These are phyloP conservation scores for Lachnellula subtilissima DNA, from an alignment of 2,329 filamentous ascomycete species.

Conservation along the genomic window DNA sequence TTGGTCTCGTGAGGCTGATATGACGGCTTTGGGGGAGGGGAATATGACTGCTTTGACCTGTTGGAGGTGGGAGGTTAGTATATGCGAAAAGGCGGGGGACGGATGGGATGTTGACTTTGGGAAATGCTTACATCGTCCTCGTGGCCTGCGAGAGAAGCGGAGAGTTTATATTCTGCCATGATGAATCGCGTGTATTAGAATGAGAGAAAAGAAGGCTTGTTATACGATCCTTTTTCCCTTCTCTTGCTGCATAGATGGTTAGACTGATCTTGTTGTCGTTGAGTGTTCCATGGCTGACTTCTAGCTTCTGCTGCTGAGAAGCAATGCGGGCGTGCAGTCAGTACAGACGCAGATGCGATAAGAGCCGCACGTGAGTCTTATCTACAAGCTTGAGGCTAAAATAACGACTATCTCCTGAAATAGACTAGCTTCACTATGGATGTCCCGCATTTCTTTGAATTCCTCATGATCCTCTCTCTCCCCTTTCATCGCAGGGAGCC, in stretches of 20 bases:
- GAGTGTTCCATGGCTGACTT: conserved; percentile 15
- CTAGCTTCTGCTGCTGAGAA: conserved; percentile 10
- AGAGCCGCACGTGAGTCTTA: conserved; percentile 12
- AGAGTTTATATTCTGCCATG: conserved; percentile 88
- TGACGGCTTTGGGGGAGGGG: conserved; percentile 63
- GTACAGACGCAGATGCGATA: background rate
- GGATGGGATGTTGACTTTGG: conserved; percentile 5
- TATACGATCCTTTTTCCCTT: no score
- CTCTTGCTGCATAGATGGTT: background rate
- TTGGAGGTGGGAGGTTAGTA: background rate
- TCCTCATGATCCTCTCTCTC: background rate
- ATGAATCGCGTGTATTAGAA: background rate
- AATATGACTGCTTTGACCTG: conserved; percentile 86
- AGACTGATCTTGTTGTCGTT: background rate
- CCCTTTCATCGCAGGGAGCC: conserved; percentile 12
- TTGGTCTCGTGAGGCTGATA: conserved; percentile 88
- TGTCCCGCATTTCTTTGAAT: background rate
- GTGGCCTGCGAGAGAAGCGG: conserved; percentile 82
- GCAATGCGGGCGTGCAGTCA: no score
- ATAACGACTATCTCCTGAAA: conserved; percentile 2
- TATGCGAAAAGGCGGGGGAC: conserved; percentile 2
- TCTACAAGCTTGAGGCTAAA: background rate
- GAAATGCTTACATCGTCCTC: conserved; percentile 76
- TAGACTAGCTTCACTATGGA: background rate
- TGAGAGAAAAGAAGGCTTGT: background rate